Base-by-base conservation (phyloP, 1,139 yeast species). In the Saccharomycopsis phalli region DNA sequence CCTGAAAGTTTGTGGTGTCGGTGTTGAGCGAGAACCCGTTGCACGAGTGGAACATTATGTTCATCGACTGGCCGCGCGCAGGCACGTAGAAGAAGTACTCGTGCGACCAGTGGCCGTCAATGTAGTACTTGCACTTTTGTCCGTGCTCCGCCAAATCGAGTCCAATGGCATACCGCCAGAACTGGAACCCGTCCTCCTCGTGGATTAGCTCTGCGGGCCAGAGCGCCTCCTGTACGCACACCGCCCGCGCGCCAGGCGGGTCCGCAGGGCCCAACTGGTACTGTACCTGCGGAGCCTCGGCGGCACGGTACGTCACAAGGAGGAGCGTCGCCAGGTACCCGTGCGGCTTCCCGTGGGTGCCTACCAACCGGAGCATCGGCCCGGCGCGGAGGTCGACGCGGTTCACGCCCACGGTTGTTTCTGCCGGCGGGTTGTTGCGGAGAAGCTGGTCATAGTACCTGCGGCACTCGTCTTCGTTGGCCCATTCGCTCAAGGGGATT, bases 21-120 rank as follows among this genome's bases (percentile, higher is more conserved):
- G 77, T 73, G 3, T 66, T 73, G 40, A 77, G 58, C 3, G 84
- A 76, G 54, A 81, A 81, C n/a, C 93, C 93, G 54, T 82, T 82
- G 61, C 93, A 82, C 10, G 88, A 78, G 55, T 67, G 76, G 36
- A 81, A 74, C 62, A 80, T 65, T 11, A 76, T 67, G 53, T 80
- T 81, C 86, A 81, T 79, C 16, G 80, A 68, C 55, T 76, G 73
- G 8, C 58, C 50, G 2, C 50, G 47, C 2, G 77, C 64, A 0
- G 91, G 88, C 2, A 81, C 48, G 51, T 58, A 76, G 53, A 81
- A 80, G 45, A 62, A 61, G 47, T 50, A 62, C 31, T 55, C 58
- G 49, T 61, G 63, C 23, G 56, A 55, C 26, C 54, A 56, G 41
- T 62, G 62, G 37, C 52, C 50, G 49, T 77, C 74, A 49, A 80